Conservation (phyloP, 306 rosid genomes). For the Malus sieversii region DNA sequence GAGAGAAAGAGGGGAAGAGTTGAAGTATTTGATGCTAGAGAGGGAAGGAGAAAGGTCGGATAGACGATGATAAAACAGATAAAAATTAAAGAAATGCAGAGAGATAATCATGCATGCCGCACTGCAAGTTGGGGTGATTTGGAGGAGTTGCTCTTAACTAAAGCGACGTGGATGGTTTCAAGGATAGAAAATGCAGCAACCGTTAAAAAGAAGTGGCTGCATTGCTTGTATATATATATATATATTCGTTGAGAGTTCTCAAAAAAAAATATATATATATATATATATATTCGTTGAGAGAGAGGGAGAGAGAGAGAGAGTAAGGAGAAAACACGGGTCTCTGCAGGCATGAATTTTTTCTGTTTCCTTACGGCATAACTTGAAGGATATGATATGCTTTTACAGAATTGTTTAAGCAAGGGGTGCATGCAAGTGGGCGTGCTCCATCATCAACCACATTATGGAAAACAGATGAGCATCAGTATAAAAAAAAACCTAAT, state of each 20-base stretch:
- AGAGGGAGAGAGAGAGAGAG: constrained; percentile 20
- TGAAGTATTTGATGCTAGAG: not conserved
- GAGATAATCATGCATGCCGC: constrained; percentile 20
- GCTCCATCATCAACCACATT: constrained; percentile 27
- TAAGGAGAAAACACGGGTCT: constrained; percentile 34
- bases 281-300: constrained; percentile 1
- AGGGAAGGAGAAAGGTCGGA: constrained; percentile 14
- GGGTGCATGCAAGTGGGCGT: constrained; percentile 40
- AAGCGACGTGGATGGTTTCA: constrained; percentile 37
- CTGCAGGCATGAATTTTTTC: constrained; percentile 32
- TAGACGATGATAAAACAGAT: constrained; percentile 20
- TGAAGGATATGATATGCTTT: constrained; percentile 12
- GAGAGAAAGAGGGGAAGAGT: not conserved
- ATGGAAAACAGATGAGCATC: constrained; percentile 17
- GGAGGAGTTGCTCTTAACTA: not conserved
- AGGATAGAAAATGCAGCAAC: not conserved
- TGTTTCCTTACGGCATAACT: constrained; percentile 13
- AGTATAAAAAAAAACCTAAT: not conserved
- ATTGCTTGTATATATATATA: not conserved
- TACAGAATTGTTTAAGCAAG: constrained; percentile 6
- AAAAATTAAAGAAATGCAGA: constrained; percentile 6
- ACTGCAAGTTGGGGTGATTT: constrained; percentile 14
- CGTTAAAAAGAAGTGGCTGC: not conserved
- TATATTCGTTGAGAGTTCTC: too few species aligned
- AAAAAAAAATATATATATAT: not conserved